A percentile compares a stretch with the other conserved stretches of the same genome.
phyloP scores from a whole-genome alignment of 1,139 yeast genomes.

The Blastobotrys illinoisensis region DNA sequence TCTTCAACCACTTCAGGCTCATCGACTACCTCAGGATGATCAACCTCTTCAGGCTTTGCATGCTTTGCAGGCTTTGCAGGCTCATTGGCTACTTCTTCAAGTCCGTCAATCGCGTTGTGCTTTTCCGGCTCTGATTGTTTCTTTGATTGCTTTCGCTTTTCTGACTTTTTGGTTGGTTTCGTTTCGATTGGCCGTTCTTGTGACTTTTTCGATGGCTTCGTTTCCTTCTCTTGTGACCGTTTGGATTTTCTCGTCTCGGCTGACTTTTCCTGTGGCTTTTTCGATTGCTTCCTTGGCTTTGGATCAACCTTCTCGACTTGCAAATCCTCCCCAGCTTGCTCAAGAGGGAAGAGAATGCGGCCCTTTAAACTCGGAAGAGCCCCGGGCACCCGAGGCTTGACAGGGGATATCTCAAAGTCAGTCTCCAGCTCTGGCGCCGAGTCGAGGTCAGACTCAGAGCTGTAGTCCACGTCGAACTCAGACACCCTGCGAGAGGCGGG shows the following conservation, averaged over 20 bases:
- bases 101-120: conserved; percentile 3
- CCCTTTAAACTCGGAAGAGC: neutral
- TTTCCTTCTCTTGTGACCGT: no score
- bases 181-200: no score
- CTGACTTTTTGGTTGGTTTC: neutral
- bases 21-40: no score
- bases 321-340: neutral
- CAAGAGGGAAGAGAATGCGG: neutral
- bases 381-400: neutral
- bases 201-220: neutral
- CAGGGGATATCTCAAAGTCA: neutral
- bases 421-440: neutral
- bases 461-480: neutral
- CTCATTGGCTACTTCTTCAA: conserved; percentile 17
- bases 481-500: neutral
- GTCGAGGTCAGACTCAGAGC: neutral
- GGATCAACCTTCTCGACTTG: no score
- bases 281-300: neutral
- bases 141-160: neutral
- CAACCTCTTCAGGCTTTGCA: no score
- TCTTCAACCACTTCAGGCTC: conserved; percentile 16
- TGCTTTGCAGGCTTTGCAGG: no score
- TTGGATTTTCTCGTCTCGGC: no score
- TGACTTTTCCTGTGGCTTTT: neutral
- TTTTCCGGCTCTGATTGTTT: neutral